Percentiles rank a stretch among this genome's conserved stretches.
phyloP scores from a whole-genome alignment of 495 filamentous ascomycete species.

The Cercophora sp. region DNA sequence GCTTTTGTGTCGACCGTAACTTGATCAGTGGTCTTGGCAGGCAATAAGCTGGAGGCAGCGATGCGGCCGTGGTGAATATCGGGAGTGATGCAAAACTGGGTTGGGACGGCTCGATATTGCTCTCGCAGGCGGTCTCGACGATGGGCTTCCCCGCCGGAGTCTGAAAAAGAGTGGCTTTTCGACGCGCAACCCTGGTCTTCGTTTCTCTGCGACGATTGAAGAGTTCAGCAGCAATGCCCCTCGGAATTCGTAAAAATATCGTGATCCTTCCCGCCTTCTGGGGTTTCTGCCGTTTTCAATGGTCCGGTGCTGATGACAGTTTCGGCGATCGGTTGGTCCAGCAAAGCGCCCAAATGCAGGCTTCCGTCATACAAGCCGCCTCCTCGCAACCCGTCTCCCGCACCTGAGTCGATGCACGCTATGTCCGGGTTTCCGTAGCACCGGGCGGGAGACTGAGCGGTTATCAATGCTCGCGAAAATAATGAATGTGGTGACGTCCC shows the following conservation, averaged over 20 bases:
- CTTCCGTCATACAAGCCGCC: conserved; percentile 9
- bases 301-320: background rate
- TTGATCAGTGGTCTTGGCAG: background rate
- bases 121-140: conserved; percentile 12
- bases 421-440: conserved; percentile 16
- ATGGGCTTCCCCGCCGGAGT: conserved; percentile 10
- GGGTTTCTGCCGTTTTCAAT: background rate
- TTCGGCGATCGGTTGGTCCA: conserved; percentile 11
- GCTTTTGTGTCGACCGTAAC: too few relatives aligned
- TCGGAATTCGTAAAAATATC: background rate
- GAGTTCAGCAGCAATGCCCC: background rate
- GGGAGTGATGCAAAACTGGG: conserved; percentile 4
- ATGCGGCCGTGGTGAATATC: background rate
- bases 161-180: background rate
- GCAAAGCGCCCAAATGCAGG: conserved; percentile 13
- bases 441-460: conserved; percentile 9
- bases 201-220: conserved; percentile 9
- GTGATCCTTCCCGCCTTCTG: background rate
- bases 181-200: background rate
- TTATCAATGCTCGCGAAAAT: conserved; percentile 17
- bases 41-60: background rate
- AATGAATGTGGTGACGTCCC: background rate
- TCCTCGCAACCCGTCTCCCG: background rate
- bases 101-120: conserved; percentile 19
- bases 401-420: conserved; percentile 4